Evolutionary conservation across 495 filamentous ascomycete genomes (phyloP).

Genomic region (Penicillium antarcticum): DNA sequence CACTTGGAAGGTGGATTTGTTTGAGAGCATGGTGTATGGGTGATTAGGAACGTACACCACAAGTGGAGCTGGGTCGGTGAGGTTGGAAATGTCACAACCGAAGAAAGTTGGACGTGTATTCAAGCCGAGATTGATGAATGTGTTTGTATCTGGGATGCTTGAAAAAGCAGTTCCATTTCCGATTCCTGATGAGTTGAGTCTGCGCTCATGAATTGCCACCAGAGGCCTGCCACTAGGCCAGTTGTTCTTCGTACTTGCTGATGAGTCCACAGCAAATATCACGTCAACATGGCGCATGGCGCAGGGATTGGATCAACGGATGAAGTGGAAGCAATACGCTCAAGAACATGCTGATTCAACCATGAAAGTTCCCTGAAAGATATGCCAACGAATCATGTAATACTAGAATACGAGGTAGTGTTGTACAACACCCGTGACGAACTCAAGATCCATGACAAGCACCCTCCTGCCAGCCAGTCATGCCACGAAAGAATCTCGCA

Average conservation of each 20-base stretch:
- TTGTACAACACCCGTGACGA: not conserved
- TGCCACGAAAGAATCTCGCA: constrained; percentile 6
- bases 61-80: constrained; percentile 44
- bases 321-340: constrained; percentile 36
- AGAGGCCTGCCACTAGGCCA: constrained; percentile 78
- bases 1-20: not conserved
- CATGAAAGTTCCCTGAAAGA: too few species aligned
- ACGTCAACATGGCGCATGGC: constrained; percentile 71
- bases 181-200: constrained; percentile 37
- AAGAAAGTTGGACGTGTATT: constrained; percentile 81
- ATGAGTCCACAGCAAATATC: constrained; percentile 79
- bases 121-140: constrained; percentile 73
- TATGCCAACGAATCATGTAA: too few species aligned
- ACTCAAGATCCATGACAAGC: constrained; percentile 3
- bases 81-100: constrained; percentile 68
- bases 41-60: constrained; percentile 25
- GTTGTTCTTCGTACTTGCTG: constrained; percentile 60
- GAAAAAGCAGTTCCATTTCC: constrained; percentile 76
- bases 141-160: constrained; percentile 66
- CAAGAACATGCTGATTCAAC: too few species aligned
- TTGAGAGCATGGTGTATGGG: not conserved
- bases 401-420: too few species aligned
- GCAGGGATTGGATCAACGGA: constrained; percentile 70
- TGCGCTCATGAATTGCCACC: constrained; percentile 70
- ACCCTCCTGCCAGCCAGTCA: constrained; percentile 10